Evolutionary conservation across 768 basidiomycete species (phyloP).

Genomic region (Crassisporium funariophilum): DNA sequence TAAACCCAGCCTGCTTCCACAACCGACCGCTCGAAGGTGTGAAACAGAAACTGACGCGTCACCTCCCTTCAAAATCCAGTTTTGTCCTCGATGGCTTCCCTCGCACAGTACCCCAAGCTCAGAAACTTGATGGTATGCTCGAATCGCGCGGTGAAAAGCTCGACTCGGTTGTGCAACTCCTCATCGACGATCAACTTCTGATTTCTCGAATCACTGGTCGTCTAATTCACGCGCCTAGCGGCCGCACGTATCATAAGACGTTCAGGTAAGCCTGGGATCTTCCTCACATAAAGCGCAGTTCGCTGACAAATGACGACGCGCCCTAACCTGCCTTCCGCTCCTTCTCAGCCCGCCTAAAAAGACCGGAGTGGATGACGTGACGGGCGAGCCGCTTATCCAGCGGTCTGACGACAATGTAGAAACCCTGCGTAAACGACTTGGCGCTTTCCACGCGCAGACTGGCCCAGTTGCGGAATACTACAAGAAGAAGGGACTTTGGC

Average conservation of each 20-base stretch:
- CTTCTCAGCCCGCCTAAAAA: slow-evolving; percentile 98
- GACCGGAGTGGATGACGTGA: slow-evolving; percentile 87
- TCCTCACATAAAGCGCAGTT: slow-evolving; percentile 1
- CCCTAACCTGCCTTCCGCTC: too few species aligned
- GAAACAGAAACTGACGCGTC: slow-evolving; percentile 19
- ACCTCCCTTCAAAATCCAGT: slow-evolving; percentile 43
- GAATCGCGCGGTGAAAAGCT: slow-evolving; percentile 79
- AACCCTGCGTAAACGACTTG: slow-evolving; percentile 86
- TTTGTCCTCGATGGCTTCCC: slow-evolving; percentile 99
- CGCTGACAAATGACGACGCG: slow-evolving; percentile 11
- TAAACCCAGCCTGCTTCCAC: background rate
- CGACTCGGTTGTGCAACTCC: slow-evolving; percentile 88
- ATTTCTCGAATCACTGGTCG: slow-evolving; percentile 98
- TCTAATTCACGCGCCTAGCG: slow-evolving; percentile 86
- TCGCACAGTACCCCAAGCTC: slow-evolving; percentile 92
- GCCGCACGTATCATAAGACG: slow-evolving; percentile 92
- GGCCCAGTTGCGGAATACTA: slow-evolving; percentile 97
- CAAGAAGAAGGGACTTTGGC: slow-evolving; percentile 88
- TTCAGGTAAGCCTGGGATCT: slow-evolving; percentile 70
- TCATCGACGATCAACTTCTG: slow-evolving; percentile 92
- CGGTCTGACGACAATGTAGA: slow-evolving; percentile 98
- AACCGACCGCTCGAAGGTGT: background rate
- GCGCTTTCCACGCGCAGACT: slow-evolving; percentile 91
- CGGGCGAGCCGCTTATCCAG: slow-evolving; percentile 95
- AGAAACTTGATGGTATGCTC: slow-evolving; percentile 95